phyloP scores from a whole-genome alignment of 176 grass and related monocot species.

The Canna indica region DNA sequence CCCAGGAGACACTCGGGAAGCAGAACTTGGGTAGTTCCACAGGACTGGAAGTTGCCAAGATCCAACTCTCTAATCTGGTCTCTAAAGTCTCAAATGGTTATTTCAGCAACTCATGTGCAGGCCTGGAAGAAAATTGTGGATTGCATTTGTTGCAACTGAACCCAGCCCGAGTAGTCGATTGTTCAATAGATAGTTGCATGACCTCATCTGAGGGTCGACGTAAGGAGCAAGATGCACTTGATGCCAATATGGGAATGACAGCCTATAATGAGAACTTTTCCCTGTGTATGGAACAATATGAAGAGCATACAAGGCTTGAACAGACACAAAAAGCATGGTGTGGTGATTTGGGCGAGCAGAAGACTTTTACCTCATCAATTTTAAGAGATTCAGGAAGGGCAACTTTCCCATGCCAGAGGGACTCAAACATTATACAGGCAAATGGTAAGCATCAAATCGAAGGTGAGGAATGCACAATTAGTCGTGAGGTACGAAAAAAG shows the following conservation, averaged over 20 bases:
- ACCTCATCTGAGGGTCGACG: slow-evolving; percentile 52
- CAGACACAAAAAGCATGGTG: slow-evolving; percentile 5
- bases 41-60: slow-evolving; percentile 57
- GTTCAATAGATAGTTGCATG: slow-evolving; percentile 49
- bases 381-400: not conserved
- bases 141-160: slow-evolving; percentile 30
- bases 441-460: slow-evolving; percentile 32
- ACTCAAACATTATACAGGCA: slow-evolving; percentile 41
- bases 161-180: slow-evolving; percentile 32
- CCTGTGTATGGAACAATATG: not conserved
- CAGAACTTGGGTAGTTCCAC: slow-evolving; percentile 31
- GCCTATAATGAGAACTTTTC: slow-evolving; percentile 4
- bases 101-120: slow-evolving; percentile 20
- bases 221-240: slow-evolving; percentile 45
- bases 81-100: slow-evolving; percentile 55
- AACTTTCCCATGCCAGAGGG: slow-evolving; percentile 1
- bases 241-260: slow-evolving; percentile 23
- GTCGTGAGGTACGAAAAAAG: not conserved
- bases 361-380: not conserved
- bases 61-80: slow-evolving; percentile 67
- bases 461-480: slow-evolving; percentile 28
- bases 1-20: slow-evolving; percentile 66
- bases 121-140: slow-evolving; percentile 27
- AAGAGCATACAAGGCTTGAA: not conserved
- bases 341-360: slow-evolving; percentile 10